Evolutionary conservation across 805 yeast species (phyloP), one percentile per base, ranked within the genome.

Genomic region (Clavispora asparagi): DNA sequence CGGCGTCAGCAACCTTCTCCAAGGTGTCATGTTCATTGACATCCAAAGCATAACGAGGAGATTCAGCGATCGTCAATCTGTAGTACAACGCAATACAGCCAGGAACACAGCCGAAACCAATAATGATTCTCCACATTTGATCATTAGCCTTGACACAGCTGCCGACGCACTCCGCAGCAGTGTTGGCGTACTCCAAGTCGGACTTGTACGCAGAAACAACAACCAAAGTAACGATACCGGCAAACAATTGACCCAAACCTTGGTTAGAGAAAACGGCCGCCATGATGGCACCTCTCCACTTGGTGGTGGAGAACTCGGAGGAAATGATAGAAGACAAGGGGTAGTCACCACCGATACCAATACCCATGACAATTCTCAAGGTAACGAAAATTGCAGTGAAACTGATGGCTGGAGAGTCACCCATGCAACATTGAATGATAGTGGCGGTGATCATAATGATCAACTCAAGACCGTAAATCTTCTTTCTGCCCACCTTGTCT

Each of bases 221-320:
- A 48, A 87, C 62, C 51, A 89, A 70, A 47, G 95, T 87, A 58
- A 89, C 87, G 54, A 89, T 74, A 80, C 92, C 96, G 50, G 89
- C 96, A 16, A 82, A 62, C 50, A 90, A 78, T 74, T 91, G 97
- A 68, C 97, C 97, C 83, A 94, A 81, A 70, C 97, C 97, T 74
- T 91, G 97, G 76, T 90, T 90, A 47, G 97, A 92, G 68, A 91
- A 91, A 47, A 89, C 96, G 27, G 96, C 95, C 63, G 87, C 90
- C 96, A 89, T 89, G 59, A 88, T 88, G 54, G 96, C 96, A 78
- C 97, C 97, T 82, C 97, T 87, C 95, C 96, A 89, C 69, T 86
- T 88, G 55, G 96, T 89, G 49, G 96, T 87, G 26, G 96, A 79
- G 61, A 89, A 89, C 74, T 89, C 97, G 48, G 96, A 84, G 9